phyloP scores from a whole-genome alignment of 257 asterid species.

The Solanum corneliomulleri region DNA sequence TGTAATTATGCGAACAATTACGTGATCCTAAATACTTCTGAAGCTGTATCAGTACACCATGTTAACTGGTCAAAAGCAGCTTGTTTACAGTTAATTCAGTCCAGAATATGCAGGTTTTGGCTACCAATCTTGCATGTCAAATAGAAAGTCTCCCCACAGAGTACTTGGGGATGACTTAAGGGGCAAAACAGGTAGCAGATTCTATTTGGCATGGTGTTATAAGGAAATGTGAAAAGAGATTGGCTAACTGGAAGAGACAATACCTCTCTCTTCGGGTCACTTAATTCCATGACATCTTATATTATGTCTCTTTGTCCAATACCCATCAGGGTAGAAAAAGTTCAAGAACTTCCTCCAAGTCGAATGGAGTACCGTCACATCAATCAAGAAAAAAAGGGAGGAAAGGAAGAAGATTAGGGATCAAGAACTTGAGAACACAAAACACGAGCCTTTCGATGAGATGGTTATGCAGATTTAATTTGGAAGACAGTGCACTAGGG shows the following conservation, averaged over 20 bases:
- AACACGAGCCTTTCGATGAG: neutral
- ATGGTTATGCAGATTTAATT: neutral
- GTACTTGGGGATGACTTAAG: neutral
- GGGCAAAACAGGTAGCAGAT: neutral
- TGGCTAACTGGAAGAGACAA: neutral
- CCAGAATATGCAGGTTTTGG: neutral
- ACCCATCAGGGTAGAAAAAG: neutral
- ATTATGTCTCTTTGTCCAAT: neutral
- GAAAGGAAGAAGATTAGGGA: neutral
- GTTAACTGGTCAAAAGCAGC: neutral
- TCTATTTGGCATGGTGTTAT: neutral
- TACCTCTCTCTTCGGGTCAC: neutral
- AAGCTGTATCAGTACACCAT: neutral
- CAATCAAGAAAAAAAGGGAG: neutral
- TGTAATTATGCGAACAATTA: neutral
- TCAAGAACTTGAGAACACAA: neutral
- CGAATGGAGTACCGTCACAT: neutral
- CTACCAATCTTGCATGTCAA: neutral
- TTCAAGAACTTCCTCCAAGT: neutral
- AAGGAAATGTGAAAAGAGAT: neutral
- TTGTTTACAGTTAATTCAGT: neutral
- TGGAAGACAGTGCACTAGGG: neutral
- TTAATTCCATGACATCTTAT: neutral
- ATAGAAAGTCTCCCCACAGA: neutral
- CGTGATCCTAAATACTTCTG: neutral